phyloP scores from a whole-genome alignment of 495 filamentous ascomycete genomes.

The Aspergillus affinis region DNA sequence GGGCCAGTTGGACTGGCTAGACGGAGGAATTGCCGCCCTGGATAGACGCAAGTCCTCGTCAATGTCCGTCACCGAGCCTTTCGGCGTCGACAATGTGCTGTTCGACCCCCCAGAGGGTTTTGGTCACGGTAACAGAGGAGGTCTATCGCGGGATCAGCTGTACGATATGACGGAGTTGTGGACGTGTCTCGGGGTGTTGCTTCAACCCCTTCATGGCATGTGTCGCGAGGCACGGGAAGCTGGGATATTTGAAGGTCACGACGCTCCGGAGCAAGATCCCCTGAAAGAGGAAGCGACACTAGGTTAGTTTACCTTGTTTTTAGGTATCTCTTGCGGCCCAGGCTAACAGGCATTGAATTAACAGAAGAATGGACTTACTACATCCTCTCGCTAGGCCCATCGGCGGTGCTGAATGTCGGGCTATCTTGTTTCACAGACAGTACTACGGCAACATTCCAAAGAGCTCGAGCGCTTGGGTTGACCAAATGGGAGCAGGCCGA shows the following conservation, averaged over 20 bases:
- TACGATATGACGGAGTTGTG: conserved; percentile 69
- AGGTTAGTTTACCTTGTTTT: conserved; percentile 36
- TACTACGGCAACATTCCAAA: conserved; percentile 47
- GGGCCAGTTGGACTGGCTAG: conserved; percentile 67
- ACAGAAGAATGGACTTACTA: conserved; percentile 65
- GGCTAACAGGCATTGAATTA: conserved; percentile 32
- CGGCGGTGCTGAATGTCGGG: conserved; percentile 55
- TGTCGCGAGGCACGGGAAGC: conserved; percentile 52
- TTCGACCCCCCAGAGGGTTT: conserved; percentile 59
- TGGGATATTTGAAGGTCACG: conserved; percentile 55
- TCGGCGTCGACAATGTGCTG: conserved; percentile 52
- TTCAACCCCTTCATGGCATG: conserved; percentile 58
- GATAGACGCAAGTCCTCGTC: conserved; percentile 28
- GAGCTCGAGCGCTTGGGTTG: conserved; percentile 54
- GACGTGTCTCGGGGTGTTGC: conserved; percentile 59
- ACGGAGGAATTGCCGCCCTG: conserved; percentile 54
- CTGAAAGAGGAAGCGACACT: conserved; percentile 55
- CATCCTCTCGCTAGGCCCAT: conserved; percentile 59
- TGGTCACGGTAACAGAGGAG: conserved; percentile 56
- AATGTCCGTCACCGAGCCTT: conserved; percentile 43
- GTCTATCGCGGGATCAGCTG: conserved; percentile 55
- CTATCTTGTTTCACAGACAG: conserved; percentile 43
- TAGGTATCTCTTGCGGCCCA: neutral
- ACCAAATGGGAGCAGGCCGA: conserved; percentile 55
- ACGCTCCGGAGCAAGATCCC: conserved; percentile 46